Conservation (phyloP, 768 basidiomycete species). For the Russula foetens region DNA sequence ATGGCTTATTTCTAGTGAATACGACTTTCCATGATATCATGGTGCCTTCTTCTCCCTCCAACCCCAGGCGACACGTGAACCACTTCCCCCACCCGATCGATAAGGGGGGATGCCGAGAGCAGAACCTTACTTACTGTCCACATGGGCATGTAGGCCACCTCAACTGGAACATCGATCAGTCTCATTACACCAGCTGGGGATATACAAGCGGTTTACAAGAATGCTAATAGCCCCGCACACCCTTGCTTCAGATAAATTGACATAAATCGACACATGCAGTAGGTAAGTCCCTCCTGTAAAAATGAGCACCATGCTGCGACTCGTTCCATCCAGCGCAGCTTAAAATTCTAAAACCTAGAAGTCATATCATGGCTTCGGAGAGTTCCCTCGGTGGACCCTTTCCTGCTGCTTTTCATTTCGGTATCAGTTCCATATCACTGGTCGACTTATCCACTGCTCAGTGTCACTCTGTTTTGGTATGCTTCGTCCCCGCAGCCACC, state of each 20-base stretch:
- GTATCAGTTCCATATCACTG: neutral
- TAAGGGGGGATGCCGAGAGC: slow-evolving; percentile 6
- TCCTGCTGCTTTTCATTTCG: slow-evolving; percentile 3
- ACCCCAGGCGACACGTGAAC: neutral
- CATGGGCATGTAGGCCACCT: neutral
- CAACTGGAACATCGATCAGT: slow-evolving; percentile 1
- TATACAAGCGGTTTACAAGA: neutral
- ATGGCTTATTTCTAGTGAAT: neutral
- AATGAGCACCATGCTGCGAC: neutral
- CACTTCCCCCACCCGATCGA: slow-evolving; percentile 1
- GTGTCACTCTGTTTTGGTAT: neutral
- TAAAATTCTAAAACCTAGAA: slow-evolving; percentile 16
- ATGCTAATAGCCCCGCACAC: neutral
- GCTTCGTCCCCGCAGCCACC: neutral
- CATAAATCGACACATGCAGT: neutral
- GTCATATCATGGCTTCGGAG: neutral
- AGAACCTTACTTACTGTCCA: neutral
- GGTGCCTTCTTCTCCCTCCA: neutral
- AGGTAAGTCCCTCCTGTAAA: neutral
- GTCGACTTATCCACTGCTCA: neutral
- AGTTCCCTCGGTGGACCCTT: neutral
- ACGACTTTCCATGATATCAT: neutral
- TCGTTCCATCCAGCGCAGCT: neutral
- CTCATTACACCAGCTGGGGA: neutral
- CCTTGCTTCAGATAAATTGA: neutral